phyloP scores from a whole-genome alignment of 352 stramenopile genomes.

The Pythium oligandrum region DNA sequence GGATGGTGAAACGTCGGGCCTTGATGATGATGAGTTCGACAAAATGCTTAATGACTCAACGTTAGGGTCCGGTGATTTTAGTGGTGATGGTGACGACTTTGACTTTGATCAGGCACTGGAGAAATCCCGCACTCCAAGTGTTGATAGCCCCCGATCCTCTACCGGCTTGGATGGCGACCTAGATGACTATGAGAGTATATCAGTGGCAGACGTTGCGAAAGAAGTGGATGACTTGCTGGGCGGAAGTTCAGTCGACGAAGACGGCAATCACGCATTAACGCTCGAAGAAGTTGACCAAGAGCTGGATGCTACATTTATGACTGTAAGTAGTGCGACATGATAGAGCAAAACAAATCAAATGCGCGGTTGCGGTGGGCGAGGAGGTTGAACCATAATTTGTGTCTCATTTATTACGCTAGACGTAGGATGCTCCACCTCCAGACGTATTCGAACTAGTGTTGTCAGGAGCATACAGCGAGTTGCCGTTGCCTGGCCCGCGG shows the following conservation, averaged over 20 bases:
- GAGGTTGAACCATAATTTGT: too few species aligned
- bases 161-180: constrained; percentile 16
- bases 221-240: constrained; percentile 19
- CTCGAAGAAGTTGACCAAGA: constrained; percentile 18
- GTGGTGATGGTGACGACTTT: constrained; percentile 9
- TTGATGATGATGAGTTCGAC: constrained; percentile 19
- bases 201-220: constrained; percentile 18
- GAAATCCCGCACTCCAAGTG: constrained; percentile 11
- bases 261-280: constrained; percentile 12
- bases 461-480: too few species aligned
- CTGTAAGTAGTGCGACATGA: too few species aligned
- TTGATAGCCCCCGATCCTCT: constrained; percentile 7
- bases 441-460: too few species aligned
- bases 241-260: constrained; percentile 1
- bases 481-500: too few species aligned
- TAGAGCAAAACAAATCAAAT: too few species aligned
- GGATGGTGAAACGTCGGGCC: neutral
- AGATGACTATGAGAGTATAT: constrained; percentile 20
- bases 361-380: too few species aligned
- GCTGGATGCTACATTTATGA: constrained; percentile 13
- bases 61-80: neutral
- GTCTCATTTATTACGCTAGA: too few species aligned
- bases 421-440: too few species aligned
- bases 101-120: constrained; percentile 16
- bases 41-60: constrained; percentile 13